phyloP scores from a whole-genome alignment of 1,139 yeast genomes.

The Magnusiomyces ingens region DNA sequence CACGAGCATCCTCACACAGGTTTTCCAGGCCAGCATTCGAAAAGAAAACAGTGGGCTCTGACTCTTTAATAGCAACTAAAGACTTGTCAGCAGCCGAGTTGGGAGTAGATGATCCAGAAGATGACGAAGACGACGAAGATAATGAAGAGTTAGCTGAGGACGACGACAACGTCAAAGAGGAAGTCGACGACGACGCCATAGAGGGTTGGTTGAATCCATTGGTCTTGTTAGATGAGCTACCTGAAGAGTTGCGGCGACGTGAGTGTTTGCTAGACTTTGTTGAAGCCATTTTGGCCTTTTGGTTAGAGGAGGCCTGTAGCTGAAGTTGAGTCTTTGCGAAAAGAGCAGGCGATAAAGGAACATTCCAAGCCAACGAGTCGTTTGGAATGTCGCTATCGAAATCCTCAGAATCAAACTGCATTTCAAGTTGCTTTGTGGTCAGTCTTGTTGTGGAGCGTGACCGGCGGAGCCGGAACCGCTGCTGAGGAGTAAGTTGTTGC shows the following conservation, averaged over 20 bases:
- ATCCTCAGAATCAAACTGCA: conserved; percentile 28
- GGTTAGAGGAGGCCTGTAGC: conserved; percentile 3
- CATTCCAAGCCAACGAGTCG: conserved; percentile 50
- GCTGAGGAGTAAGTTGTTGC: conserved; percentile 11
- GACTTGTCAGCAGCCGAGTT: conserved; percentile 8
- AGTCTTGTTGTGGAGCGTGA: conserved; percentile 15
- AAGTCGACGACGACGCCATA: not conserved
- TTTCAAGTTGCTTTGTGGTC: conserved; percentile 31
- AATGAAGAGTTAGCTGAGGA: conserved; percentile 15
- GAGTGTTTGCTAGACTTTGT: conserved; percentile 1
- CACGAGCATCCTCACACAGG: conserved; percentile 42
- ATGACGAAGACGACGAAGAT: conserved; percentile 16
- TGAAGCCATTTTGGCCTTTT: conserved; percentile 9
- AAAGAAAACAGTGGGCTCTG: conserved; percentile 21
- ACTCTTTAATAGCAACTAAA: conserved; percentile 20
- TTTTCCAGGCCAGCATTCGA: conserved; percentile 22
- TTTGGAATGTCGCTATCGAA: conserved; percentile 50
- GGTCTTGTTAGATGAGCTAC: conserved; percentile 9
- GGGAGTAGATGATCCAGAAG: conserved; percentile 15
- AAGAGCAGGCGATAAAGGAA: conserved; percentile 53
- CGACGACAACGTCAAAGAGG: conserved; percentile 12
- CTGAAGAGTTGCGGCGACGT: conserved; percentile 4
- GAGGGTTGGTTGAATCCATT: conserved; percentile 12
- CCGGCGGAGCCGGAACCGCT: conserved; percentile 11
- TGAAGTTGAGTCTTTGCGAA: conserved; percentile 29